A percentile compares a stretch with the other conserved stretches of the same genome.
phyloP scores from a whole-genome alignment of 495 filamentous ascomycete species.

The Penicilliopsis zonata region DNA sequence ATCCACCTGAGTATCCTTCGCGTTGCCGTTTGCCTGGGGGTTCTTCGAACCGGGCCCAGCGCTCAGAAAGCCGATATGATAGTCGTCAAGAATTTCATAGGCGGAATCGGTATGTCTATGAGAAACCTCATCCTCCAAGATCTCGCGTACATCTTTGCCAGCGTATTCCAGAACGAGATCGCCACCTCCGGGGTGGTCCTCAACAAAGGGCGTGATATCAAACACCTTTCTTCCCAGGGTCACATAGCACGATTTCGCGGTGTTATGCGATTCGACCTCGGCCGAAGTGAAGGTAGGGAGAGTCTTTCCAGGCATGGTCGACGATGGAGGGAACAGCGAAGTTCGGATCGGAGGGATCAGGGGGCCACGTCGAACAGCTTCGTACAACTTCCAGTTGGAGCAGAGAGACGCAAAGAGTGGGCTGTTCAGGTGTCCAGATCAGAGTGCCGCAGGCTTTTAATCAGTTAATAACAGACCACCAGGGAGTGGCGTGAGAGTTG shows the following conservation, averaged over 20 bases:
- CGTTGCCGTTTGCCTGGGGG: slow-evolving; percentile 26
- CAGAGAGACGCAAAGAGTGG: too few relatives aligned
- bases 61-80: slow-evolving; percentile 67
- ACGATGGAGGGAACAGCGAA: too few relatives aligned
- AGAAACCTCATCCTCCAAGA: slow-evolving; percentile 73
- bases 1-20: slow-evolving; percentile 22
- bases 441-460: too few relatives aligned
- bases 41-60: slow-evolving; percentile 18
- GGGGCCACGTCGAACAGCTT: too few relatives aligned
- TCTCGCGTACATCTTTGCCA: slow-evolving; percentile 73
- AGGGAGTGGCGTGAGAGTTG: too few relatives aligned
- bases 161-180: slow-evolving; percentile 84
- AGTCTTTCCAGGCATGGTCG: slow-evolving; percentile 39
- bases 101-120: slow-evolving; percentile 82
- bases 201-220: slow-evolving; percentile 83
- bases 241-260: slow-evolving; percentile 80
- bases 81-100: slow-evolving; percentile 82
- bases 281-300: slow-evolving; percentile 67
- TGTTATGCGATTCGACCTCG: slow-evolving; percentile 74
- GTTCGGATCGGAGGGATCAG: too few relatives aligned
- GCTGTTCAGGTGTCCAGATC: too few relatives aligned
- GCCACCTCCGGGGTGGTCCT: slow-evolving; percentile 80
- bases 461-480: too few relatives aligned
- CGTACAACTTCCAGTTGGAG: too few relatives aligned
- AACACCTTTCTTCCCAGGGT: slow-evolving; percentile 82